These are phyloP conservation scores for Lecanicillium sp. DNA, from an alignment of 2,329 filamentous ascomycete species.

Conservation along the genomic window DNA sequence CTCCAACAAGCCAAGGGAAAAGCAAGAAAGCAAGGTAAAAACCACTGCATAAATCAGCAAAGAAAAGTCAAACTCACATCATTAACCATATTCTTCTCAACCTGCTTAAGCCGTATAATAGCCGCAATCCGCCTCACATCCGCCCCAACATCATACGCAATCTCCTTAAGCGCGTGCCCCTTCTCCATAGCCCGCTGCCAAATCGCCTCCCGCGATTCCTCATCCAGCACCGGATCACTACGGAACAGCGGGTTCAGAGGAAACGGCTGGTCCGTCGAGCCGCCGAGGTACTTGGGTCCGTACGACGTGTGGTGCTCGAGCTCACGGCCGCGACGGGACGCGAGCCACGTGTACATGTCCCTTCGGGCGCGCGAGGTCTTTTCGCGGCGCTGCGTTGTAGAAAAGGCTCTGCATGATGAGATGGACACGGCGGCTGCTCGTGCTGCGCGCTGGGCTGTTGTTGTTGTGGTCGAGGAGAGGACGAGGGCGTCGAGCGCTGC, in stretches of 20 bases:
- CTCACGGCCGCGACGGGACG: slow-evolving; percentile 15
- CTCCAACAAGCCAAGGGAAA: slow-evolving; percentile 7
- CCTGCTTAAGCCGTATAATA: slow-evolving; percentile 74
- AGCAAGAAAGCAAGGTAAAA: slow-evolving; percentile 10
- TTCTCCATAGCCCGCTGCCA: slow-evolving; percentile 58
- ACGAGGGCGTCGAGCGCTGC: slow-evolving; percentile 23
- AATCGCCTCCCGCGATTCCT: slow-evolving; percentile 64
- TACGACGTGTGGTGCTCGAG: slow-evolving; percentile 14
- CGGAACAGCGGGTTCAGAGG: slow-evolving; percentile 64
- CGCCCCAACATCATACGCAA: slow-evolving; percentile 69
- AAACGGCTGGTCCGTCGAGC: slow-evolving; percentile 49
- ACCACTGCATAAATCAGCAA: slow-evolving; percentile 2
- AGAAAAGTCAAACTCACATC: slow-evolving; percentile 55
- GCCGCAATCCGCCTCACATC: slow-evolving; percentile 80
- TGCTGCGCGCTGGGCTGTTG: too few species aligned
- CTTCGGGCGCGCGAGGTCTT: slow-evolving; percentile 29
- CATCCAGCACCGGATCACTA: slow-evolving; percentile 65
- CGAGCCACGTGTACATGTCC: slow-evolving; percentile 31
- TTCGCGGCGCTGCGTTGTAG: slow-evolving; percentile 28
- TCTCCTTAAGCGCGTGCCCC: slow-evolving; percentile 62
- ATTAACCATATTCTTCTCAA: slow-evolving; percentile 69
- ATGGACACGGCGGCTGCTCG: slow-evolving; percentile 3
- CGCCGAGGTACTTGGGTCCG: slow-evolving; percentile 29
- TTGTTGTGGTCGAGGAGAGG: slow-evolving; percentile 14
- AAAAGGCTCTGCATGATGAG: slow-evolving; percentile 25